Evolutionary conservation across 768 basidiomycete genomes (phyloP), one percentile per base, ranked within the genome.

Genomic region (Phanerochaete sordida): DNA sequence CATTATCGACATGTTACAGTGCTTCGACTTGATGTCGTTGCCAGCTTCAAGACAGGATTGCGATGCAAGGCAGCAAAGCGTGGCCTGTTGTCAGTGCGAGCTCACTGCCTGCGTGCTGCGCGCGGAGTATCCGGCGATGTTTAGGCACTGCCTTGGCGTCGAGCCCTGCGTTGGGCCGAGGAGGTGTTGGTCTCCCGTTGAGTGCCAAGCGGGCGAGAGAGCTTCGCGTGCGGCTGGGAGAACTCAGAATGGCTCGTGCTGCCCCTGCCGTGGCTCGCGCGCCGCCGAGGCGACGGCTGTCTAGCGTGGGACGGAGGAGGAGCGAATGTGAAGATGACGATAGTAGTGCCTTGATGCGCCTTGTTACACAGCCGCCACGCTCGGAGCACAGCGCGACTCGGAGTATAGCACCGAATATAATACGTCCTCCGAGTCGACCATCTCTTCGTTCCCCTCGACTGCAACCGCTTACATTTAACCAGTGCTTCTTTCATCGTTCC

Each of bases 371-470:
- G 50, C 50, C 50, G 19, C 30, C 37, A 54, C 53, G 23, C 33
- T 35, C 26, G 35, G n/a, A 13, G 23, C 53, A 54, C 53, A 54
- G 53, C 53, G 53, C 53, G 35, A 54, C 33, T 54, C 53, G 23
- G 53, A 33, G 7, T 43, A 54, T 54, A 37, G 24, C 24, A 43
- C 23, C 33, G 39, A 15, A 54, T 21, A 54, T 24, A 54, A 16
- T 16, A 33, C 50, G 13, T 30, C 30, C 30, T 51, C 31, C 31
- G 19, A n/a, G 50, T 43, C 39, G 39, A 43, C 39, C 4, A 43
- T 43, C 39, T 16, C 39, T 16, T 43, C 19, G 19, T 19, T 43
- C 19, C 39, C 19, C 19, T 43, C 39, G 11, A 4, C 19, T 43
- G 13, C 19, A 43, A 19, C 39, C 19, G 39, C 5, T 43, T 43